Base-by-base conservation (phyloP, 2,329 filamentous ascomycete genomes). In the Lanzia echinophila region DNA sequence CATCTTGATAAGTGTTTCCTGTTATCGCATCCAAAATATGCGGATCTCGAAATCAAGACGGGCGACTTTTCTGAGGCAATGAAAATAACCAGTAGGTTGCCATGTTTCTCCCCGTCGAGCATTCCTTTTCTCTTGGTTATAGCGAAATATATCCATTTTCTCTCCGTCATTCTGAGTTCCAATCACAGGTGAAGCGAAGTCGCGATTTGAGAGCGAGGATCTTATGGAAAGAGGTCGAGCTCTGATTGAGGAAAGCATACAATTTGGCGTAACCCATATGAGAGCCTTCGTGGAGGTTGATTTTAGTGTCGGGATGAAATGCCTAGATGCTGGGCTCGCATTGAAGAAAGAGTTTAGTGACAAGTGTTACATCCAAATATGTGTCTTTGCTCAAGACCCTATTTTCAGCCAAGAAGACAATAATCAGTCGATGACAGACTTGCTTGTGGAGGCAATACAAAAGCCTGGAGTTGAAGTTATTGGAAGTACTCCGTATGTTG, bases 251-350 rank as follows among this genome's bases (percentile, higher is more conserved):
- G 81, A 86, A 54, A 86, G 83, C 56, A 76, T 83, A 47, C 68
- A 70, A 1, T 76, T 81, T 33, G 85, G 85, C 4, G 86, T 88
- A 3, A 87, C 84, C 0, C 77, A 79, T 19, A 82, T 87, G 73
- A 76, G 86, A 57, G 82, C 83, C 2, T 89, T 88, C 64, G 83
- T 88, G 46, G 86, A 89, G 68, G 75, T 88, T 1, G 86, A 88
- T 66, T 74, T 76, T 41, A 76, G 79, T 8, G 83, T 87, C 1
- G 70, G 73, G 4, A 68, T 77, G 53, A 79, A 75, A 56, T 84
- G 81, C 60, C 67, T 86, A 3, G 71, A 78, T 39, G 79, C 78
- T 2, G 84, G 81, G 0, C 64, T 83, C 24, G 69, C 68, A 32
- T 71, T 89, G 45, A 83, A 83, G 66, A 61, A 72, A 2, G 70